These are phyloP conservation scores for Colletotrichum navitas DNA, from an alignment of 2,329 filamentous ascomycete genomes.

Conservation along the genomic window DNA sequence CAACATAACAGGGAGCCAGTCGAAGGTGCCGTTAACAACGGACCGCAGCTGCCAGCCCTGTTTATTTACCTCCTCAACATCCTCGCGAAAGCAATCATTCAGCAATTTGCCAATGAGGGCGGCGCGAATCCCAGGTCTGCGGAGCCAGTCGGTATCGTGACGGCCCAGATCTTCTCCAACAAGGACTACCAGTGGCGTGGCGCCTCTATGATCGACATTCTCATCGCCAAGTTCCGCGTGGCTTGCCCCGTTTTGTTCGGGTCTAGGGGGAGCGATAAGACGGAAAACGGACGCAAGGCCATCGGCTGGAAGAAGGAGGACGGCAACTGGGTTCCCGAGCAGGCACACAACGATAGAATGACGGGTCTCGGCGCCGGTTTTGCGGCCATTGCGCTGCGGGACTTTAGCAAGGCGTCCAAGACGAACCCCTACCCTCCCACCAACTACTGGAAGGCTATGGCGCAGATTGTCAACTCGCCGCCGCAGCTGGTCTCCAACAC, in stretches of 20 bases:
- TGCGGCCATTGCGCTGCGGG: conserved; percentile 83
- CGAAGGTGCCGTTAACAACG: conserved; percentile 66
- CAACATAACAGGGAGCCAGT: conserved; percentile 58
- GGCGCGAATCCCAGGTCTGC: conserved; percentile 74
- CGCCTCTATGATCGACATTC: conserved; percentile 80
- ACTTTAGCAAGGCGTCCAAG: conserved; percentile 78
- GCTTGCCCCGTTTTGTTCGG: conserved; percentile 90
- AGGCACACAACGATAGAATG: conserved; percentile 86
- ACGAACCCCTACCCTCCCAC: conserved; percentile 81
- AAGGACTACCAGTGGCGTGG: conserved; percentile 76
- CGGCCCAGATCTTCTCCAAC: conserved; percentile 80
- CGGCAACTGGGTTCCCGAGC: conserved; percentile 72
- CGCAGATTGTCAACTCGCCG: conserved; percentile 82
- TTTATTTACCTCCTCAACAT: conserved; percentile 83
- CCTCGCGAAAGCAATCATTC: conserved; percentile 79
- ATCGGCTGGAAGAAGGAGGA: conserved; percentile 80
- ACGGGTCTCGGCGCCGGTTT: conserved; percentile 87
- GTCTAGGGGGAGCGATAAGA: conserved; percentile 80
- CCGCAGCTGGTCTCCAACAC: conserved; percentile 76
- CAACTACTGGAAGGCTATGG: conserved; percentile 86
- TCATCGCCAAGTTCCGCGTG: conserved; percentile 86
- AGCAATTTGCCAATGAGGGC: conserved; percentile 77
- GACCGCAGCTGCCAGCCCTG: conserved; percentile 69
- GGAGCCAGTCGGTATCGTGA: conserved; percentile 83
- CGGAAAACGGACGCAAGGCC: conserved; percentile 72